phyloP scores from a whole-genome alignment of 208 protist species.

The Porcisia hertigi region DNA sequence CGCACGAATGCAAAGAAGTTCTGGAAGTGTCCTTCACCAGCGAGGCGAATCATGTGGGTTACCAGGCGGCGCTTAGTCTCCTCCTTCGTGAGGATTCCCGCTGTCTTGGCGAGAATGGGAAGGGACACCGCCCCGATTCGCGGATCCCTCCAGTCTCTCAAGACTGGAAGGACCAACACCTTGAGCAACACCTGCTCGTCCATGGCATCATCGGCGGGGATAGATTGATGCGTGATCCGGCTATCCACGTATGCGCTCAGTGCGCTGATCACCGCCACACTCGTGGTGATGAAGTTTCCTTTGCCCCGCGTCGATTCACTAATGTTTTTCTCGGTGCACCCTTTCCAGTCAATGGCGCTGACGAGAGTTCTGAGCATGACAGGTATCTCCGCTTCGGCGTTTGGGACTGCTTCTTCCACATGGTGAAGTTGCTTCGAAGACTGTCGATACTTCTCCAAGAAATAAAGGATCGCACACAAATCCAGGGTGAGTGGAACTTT shows the following conservation, averaged over 20 bases:
- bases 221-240: background rate
- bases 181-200: slow-evolving; percentile 20
- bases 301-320: slow-evolving; percentile 1
- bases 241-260: slow-evolving; percentile 3
- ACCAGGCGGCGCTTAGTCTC: slow-evolving; percentile 1
- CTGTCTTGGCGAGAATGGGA: background rate
- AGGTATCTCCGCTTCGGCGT: background rate
- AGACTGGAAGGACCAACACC: slow-evolving; percentile 10
- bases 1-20: slow-evolving; percentile 40
- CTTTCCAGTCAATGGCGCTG: slow-evolving; percentile 24
- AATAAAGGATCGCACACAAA: slow-evolving; percentile 16
- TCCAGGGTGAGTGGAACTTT: slow-evolving; percentile 10
- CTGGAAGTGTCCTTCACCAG: background rate
- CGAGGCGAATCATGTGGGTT: slow-evolving; percentile 1
- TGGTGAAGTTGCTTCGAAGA: background rate
- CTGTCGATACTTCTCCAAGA: background rate
- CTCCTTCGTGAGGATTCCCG: background rate
- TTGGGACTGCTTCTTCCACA: background rate
- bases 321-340: background rate
- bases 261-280: background rate
- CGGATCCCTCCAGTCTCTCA: background rate
- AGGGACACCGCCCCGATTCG: background rate
- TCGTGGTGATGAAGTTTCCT: background rate
- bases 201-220: slow-evolving; percentile 1
- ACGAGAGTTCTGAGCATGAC: slow-evolving; percentile 1